Percentiles rank a stretch among this genome's conserved stretches.
These are phyloP conservation scores for Hemisphaericaspora nanyangensis DNA, from an alignment of 805 yeast species.

Conservation along the genomic window DNA sequence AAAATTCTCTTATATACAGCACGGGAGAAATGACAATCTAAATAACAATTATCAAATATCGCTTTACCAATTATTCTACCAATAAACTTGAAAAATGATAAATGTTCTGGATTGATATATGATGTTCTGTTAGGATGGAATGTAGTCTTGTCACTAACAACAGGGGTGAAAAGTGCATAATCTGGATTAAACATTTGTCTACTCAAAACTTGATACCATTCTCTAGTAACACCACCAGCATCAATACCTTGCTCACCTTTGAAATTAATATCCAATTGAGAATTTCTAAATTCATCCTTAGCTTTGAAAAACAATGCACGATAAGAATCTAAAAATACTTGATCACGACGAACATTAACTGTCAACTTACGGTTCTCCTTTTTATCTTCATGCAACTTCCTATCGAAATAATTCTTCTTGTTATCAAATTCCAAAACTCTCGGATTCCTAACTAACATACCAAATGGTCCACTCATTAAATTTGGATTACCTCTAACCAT, in stretches of 20 bases:
- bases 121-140: slow-evolving; percentile 95
- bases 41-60: slow-evolving; percentile 74
- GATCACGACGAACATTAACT: slow-evolving; percentile 77
- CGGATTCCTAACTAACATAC: slow-evolving; percentile 83
- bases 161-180: slow-evolving; percentile 87
- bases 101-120: slow-evolving; percentile 88
- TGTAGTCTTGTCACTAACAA: slow-evolving; percentile 86
- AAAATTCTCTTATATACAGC: slow-evolving; percentile 89
- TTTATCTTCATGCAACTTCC: slow-evolving; percentile 56
- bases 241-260: slow-evolving; percentile 95
- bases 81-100: slow-evolving; percentile 88
- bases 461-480: slow-evolving; percentile 92
- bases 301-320: slow-evolving; percentile 76
- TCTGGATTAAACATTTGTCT: slow-evolving; percentile 96
- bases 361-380: slow-evolving; percentile 48
- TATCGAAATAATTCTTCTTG: slow-evolving; percentile 79
- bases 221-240: slow-evolving; percentile 97
- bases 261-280: slow-evolving; percentile 77
- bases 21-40: slow-evolving; percentile 93
- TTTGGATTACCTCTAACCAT: slow-evolving; percentile 91
- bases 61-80: slow-evolving; percentile 96
- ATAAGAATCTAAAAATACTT: slow-evolving; percentile 88
- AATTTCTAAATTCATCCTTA: slow-evolving; percentile 64
- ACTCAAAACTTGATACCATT: slow-evolving; percentile 93
- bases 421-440: slow-evolving; percentile 91